These are phyloP conservation scores for Plectosphaerella plurivora DNA, from an alignment of 2,329 filamentous ascomycete genomes.

Conservation along the genomic window DNA sequence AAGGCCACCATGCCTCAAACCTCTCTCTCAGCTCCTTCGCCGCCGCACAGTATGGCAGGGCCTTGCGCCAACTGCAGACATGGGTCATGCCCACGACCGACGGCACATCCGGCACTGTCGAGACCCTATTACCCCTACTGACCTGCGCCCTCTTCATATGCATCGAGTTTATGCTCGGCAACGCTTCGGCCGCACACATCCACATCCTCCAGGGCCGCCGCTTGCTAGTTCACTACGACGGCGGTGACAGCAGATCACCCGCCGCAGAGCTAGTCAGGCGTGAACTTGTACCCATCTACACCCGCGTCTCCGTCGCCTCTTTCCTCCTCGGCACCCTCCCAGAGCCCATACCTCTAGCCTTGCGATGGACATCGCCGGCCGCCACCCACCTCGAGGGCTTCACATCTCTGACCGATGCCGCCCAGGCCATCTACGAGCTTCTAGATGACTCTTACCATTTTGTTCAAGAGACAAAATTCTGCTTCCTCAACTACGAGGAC, in stretches of 20 bases:
- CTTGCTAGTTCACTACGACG: slow-evolving; percentile 23
- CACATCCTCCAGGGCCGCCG: slow-evolving; percentile 38
- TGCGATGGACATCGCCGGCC: slow-evolving; percentile 23
- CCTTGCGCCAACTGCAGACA: slow-evolving; percentile 28
- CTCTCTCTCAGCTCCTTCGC: slow-evolving; percentile 24
- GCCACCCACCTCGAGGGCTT: slow-evolving; percentile 22
- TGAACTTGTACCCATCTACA: slow-evolving; percentile 37
- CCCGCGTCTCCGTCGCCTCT: slow-evolving; percentile 33
- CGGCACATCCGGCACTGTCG: slow-evolving; percentile 14
- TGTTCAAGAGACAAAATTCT: slow-evolving; percentile 17
- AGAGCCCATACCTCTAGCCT: slow-evolving; percentile 26
- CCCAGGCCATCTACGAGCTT: slow-evolving; percentile 27
- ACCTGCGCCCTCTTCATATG: slow-evolving; percentile 48
- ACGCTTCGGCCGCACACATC: slow-evolving; percentile 38
- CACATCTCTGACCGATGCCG: slow-evolving; percentile 23
- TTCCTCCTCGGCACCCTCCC: slow-evolving; percentile 33
- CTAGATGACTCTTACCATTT: slow-evolving; percentile 34
- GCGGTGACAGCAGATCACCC: slow-evolving; percentile 12
- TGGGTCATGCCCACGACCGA: slow-evolving; percentile 23
- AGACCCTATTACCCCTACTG: slow-evolving; percentile 28
- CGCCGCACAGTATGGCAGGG: slow-evolving; percentile 42
- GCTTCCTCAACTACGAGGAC: slow-evolving; percentile 1
- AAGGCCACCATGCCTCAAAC: not conserved
- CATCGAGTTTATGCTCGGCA: slow-evolving; percentile 49
- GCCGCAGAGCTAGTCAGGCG: slow-evolving; percentile 31